These are phyloP conservation scores for Helenozyma baotianmanensis DNA, from an alignment of 805 yeast species.

Conservation along the genomic window DNA sequence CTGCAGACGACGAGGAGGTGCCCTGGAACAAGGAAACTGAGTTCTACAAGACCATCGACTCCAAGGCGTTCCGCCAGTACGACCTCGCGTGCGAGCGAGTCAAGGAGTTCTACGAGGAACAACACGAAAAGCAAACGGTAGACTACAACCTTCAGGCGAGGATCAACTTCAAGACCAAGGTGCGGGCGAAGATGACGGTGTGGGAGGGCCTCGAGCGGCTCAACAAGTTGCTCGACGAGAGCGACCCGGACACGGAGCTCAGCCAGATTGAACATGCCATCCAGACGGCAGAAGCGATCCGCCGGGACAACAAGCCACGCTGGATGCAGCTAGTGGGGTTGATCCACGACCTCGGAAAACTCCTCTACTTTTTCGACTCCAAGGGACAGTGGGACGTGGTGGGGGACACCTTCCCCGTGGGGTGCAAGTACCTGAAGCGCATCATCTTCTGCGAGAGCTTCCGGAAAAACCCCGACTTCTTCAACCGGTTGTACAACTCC, in stretches of 20 bases:
- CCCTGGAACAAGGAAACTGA: conserved; percentile 26
- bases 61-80: conserved; percentile 54
- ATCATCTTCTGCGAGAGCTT: conserved; percentile 61
- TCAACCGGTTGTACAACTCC: conserved; percentile 60
- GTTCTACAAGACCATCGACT: conserved; percentile 28
- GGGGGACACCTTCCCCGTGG: conserved; percentile 75
- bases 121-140: conserved; percentile 66
- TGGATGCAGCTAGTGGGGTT: conserved; percentile 76
- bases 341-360: conserved; percentile 67
- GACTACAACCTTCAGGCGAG: conserved; percentile 70
- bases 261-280: conserved; percentile 73
- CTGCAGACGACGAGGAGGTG: neutral
- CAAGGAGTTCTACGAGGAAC: conserved; percentile 60
- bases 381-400: conserved; percentile 80
- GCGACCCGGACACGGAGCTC: conserved; percentile 72
- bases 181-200: conserved; percentile 61
- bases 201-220: conserved; percentile 68
- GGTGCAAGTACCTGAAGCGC: conserved; percentile 57
- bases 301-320: conserved; percentile 62
- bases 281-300: conserved; percentile 72
- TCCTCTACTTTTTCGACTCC: conserved; percentile 64
- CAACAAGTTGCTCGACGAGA: conserved; percentile 61
- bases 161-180: conserved; percentile 63
- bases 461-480: conserved; percentile 53
- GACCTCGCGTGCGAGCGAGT: conserved; percentile 68